These are phyloP conservation scores for Trichoderma simmonsii DNA, from an alignment of 2,329 filamentous ascomycete genomes.

Conservation along the genomic window DNA sequence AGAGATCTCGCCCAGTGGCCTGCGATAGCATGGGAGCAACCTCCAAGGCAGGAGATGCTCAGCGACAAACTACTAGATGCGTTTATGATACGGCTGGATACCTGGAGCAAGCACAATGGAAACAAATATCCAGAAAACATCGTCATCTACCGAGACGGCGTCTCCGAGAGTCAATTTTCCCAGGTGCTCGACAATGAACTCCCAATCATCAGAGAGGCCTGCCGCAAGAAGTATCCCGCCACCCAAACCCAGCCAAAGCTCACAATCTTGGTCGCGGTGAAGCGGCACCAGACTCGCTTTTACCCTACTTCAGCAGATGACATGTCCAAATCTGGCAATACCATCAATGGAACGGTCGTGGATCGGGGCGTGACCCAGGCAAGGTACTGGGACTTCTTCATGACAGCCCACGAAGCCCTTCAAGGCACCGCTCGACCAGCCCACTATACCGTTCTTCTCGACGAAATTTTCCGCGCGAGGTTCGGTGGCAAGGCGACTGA, in stretches of 20 bases:
- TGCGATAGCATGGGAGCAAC: slow-evolving; percentile 66
- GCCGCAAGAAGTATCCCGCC: slow-evolving; percentile 54
- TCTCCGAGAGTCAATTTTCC: slow-evolving; percentile 80
- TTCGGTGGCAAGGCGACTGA: slow-evolving; percentile 53
- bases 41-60: slow-evolving; percentile 68
- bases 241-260: slow-evolving; percentile 57
- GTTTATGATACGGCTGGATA: slow-evolving; percentile 60
- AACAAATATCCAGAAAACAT: slow-evolving; percentile 64
- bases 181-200: slow-evolving; percentile 68
- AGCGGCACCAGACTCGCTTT: slow-evolving; percentile 86
- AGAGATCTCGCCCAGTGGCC: slow-evolving; percentile 72
- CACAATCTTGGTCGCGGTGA: slow-evolving; percentile 76
- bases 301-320: slow-evolving; percentile 60
- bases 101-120: slow-evolving; percentile 62
- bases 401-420: slow-evolving; percentile 76
- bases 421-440: slow-evolving; percentile 81
- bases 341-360: slow-evolving; percentile 73
- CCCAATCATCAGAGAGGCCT: slow-evolving; percentile 62
- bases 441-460: slow-evolving; percentile 74
- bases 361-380: slow-evolving; percentile 78
- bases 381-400: slow-evolving; percentile 78
- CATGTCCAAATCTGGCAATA: slow-evolving; percentile 59
- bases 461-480: slow-evolving; percentile 60
- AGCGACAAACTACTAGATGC: slow-evolving; percentile 54
- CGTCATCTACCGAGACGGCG: slow-evolving; percentile 82